These are phyloP conservation scores for Euphorbia pulcherrima DNA, from an alignment of 345 rosid species.

Conservation along the genomic window DNA sequence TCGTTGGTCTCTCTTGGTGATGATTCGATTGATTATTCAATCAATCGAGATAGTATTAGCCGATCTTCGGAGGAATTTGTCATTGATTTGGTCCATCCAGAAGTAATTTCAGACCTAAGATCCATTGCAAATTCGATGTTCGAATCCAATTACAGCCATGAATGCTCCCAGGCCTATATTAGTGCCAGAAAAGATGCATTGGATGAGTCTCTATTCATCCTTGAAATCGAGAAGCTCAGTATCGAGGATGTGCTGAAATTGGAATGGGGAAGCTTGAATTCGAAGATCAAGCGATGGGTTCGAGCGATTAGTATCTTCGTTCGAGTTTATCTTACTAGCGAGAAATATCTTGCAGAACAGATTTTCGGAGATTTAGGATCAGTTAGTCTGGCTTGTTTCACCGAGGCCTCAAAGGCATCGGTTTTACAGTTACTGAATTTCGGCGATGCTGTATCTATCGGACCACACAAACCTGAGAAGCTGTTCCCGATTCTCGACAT, in stretches of 20 bases:
- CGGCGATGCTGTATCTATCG: constrained; percentile 77
- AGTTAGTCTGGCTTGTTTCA: constrained; percentile 45
- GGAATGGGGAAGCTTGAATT: constrained; percentile 71
- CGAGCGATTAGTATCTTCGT: constrained; percentile 59
- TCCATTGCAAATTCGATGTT: constrained; percentile 68
- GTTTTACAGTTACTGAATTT: constrained; percentile 74
- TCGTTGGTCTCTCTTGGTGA: constrained; percentile 54
- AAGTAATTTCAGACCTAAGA: constrained; percentile 59
- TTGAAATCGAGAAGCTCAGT: constrained; percentile 78
- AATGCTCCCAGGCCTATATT: constrained; percentile 69
- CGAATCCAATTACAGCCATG: constrained; percentile 55
- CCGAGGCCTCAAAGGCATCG: constrained; percentile 70
- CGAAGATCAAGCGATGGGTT: constrained; percentile 87
- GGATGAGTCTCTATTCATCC: constrained; percentile 67
- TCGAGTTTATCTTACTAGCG: constrained; percentile 65
- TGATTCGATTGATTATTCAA: constrained; percentile 58
- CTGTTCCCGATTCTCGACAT: constrained; percentile 67
- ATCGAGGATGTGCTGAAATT: constrained; percentile 77
- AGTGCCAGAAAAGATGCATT: constrained; percentile 61
- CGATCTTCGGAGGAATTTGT: constrained; percentile 48
- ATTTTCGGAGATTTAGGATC: constrained; percentile 52
- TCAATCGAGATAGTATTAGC: constrained; percentile 49
- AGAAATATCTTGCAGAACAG: constrained; percentile 59
- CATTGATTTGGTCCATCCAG: constrained; percentile 65
- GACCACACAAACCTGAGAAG: constrained; percentile 73